Conservation (phyloP, 306 rosid species). For the Quercus gilva region DNA sequence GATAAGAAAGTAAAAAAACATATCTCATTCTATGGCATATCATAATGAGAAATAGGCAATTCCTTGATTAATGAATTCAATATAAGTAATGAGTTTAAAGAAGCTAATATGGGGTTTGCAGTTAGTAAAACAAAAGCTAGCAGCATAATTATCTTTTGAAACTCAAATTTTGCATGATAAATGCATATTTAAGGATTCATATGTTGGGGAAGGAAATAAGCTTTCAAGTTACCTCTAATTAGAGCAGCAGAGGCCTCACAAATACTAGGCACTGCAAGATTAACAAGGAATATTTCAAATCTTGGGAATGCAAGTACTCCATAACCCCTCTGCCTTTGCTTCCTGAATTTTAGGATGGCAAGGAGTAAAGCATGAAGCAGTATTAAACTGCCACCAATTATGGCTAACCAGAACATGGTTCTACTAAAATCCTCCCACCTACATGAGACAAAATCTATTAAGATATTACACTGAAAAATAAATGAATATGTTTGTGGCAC, state of each 20-base stretch:
- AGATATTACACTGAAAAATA: background rate
- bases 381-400: slow-evolving; percentile 60
- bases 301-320: slow-evolving; percentile 84
- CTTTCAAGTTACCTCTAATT: slow-evolving; percentile 50
- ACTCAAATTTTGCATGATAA: background rate
- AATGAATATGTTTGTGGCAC: background rate
- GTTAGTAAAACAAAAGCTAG: background rate
- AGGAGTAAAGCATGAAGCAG: slow-evolving; percentile 64
- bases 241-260: slow-evolving; percentile 67
- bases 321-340: slow-evolving; percentile 38
- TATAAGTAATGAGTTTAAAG: background rate
- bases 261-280: slow-evolving; percentile 72
- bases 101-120: background rate
- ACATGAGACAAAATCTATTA: slow-evolving; percentile 3
- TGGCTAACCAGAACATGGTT: slow-evolving; percentile 83
- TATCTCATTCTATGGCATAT: background rate
- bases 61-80: background rate
- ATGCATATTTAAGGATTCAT: slow-evolving; percentile 1
- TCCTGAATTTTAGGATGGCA: slow-evolving; percentile 54
- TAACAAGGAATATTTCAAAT: slow-evolving; percentile 75
- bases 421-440: slow-evolving; percentile 81
- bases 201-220: background rate
- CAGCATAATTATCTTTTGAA: background rate
- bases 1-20: background rate
- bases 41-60: background rate